Evolutionary conservation across 2,329 filamentous ascomycete genomes (phyloP).

Genomic region (Diaporthe sp.): DNA sequence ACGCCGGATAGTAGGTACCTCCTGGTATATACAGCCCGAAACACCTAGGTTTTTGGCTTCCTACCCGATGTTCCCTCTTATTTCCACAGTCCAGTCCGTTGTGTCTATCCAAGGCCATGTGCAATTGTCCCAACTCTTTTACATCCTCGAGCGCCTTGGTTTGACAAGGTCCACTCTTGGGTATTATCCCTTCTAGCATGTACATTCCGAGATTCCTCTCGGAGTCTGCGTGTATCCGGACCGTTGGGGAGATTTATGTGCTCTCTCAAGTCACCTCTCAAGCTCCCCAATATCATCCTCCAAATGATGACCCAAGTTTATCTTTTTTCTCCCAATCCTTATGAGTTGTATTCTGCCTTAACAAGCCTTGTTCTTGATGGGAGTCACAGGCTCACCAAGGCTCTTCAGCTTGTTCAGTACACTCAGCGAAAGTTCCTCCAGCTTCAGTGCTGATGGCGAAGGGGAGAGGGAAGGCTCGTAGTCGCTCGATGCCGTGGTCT

Average conservation of each 20-base stretch:
- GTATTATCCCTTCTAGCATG: neutral
- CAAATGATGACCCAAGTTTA: neutral
- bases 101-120: neutral
- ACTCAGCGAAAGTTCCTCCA: conserved; percentile 74
- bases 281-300: neutral
- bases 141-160: neutral
- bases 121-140: neutral
- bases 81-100: neutral
- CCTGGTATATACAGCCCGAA: conserved; percentile 6
- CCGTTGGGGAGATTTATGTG: neutral
- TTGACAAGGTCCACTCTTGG: neutral
- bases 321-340: neutral
- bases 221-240: neutral
- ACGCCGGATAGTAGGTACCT: neutral
- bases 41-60: neutral
- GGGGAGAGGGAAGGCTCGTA: conserved; percentile 45
- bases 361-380: conserved; percentile 35
- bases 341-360: neutral
- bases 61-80: neutral
- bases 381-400: conserved; percentile 64
- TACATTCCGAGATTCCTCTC: neutral
- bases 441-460: conserved; percentile 54
- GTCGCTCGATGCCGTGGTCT: conserved; percentile 31
- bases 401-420: conserved; percentile 80
- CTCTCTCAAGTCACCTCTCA: neutral